Percentiles rank a stretch among this genome's conserved stretches.
These are phyloP conservation scores for Sordariomycetes sp. DNA, from an alignment of 2,329 filamentous ascomycete genomes.

Conservation along the genomic window DNA sequence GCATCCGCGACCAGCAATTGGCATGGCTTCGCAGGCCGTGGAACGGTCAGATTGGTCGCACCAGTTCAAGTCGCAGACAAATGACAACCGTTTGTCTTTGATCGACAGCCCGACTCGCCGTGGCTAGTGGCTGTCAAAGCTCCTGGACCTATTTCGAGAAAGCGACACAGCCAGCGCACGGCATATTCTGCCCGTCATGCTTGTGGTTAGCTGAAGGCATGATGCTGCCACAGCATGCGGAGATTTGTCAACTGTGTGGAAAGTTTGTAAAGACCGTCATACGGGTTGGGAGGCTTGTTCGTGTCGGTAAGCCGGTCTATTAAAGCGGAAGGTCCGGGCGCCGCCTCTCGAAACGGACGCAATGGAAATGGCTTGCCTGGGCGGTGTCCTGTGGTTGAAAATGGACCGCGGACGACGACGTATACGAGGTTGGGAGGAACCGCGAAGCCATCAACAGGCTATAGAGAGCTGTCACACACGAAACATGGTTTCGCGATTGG, in stretches of 20 bases:
- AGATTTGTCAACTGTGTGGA: not conserved
- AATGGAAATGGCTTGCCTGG: too few relatives aligned
- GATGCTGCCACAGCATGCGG: not conserved
- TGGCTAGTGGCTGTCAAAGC: not conserved
- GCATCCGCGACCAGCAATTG: not conserved
- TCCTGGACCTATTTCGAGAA: not conserved
- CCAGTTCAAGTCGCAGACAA: not conserved
- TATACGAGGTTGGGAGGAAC: too few relatives aligned
- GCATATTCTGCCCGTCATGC: not conserved
- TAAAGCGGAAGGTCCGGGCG: too few relatives aligned
- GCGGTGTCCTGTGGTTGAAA: too few relatives aligned
- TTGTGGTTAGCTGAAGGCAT: not conserved
- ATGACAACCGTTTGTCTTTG: not conserved
- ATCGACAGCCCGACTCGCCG: not conserved
- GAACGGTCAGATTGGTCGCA: constrained; percentile 1
- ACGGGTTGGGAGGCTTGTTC: too few relatives aligned
- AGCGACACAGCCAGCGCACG: not conserved
- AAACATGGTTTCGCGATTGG: too few relatives aligned
- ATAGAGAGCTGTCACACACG: too few relatives aligned
- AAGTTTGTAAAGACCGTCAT: not conserved
- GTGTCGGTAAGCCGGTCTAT: too few relatives aligned
- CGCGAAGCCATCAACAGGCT: too few relatives aligned
- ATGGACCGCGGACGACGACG: too few relatives aligned
- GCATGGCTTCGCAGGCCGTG: not conserved
- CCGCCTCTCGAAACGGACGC: too few relatives aligned